phyloP scores from a whole-genome alignment of 2,329 filamentous ascomycete genomes.

The Diaporthe ampelina region DNA sequence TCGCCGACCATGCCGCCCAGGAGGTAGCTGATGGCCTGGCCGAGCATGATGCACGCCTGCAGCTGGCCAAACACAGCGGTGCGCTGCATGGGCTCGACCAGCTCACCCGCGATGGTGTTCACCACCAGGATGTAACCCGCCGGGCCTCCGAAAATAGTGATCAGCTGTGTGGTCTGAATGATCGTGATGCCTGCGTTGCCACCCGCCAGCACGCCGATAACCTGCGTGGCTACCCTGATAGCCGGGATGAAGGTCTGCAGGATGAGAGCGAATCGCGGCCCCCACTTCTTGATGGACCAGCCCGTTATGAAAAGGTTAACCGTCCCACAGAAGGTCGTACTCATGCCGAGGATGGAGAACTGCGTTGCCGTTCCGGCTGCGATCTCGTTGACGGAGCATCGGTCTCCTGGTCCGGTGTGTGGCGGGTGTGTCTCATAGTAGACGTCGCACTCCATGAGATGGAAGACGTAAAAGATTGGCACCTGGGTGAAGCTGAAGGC shows the following conservation, averaged over 20 bases:
- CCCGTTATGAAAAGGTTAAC: constrained; percentile 77
- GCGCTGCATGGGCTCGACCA: constrained; percentile 70
- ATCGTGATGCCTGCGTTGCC: constrained; percentile 75
- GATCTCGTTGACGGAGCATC: constrained; percentile 73
- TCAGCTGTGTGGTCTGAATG: constrained; percentile 76
- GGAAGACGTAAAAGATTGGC: constrained; percentile 73
- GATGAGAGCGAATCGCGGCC: constrained; percentile 73
- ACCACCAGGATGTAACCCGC: constrained; percentile 77
- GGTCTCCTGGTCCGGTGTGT: constrained; percentile 61
- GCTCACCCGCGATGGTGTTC: constrained; percentile 77
- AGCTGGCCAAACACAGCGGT: constrained; percentile 76
- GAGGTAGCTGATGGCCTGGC: constrained; percentile 74
- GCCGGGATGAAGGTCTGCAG: constrained; percentile 76
- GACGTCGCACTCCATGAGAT: constrained; percentile 78
- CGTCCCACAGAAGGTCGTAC: constrained; percentile 74
- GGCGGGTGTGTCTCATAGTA: constrained; percentile 73
- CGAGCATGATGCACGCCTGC: constrained; percentile 77
- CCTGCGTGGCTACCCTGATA: constrained; percentile 73
- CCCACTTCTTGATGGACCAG: constrained; percentile 76
- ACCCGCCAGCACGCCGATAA: constrained; percentile 73
- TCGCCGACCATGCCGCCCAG: constrained; percentile 76
- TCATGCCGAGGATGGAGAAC: constrained; percentile 75
- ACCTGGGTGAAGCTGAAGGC: constrained; percentile 43
- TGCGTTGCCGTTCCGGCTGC: constrained; percentile 74
- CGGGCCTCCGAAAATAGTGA: constrained; percentile 77